Evolutionary conservation across 2,329 filamentous ascomycete genomes (phyloP), one percentile per base, ranked within the genome.

Genomic region (Piedraia hortae): DNA sequence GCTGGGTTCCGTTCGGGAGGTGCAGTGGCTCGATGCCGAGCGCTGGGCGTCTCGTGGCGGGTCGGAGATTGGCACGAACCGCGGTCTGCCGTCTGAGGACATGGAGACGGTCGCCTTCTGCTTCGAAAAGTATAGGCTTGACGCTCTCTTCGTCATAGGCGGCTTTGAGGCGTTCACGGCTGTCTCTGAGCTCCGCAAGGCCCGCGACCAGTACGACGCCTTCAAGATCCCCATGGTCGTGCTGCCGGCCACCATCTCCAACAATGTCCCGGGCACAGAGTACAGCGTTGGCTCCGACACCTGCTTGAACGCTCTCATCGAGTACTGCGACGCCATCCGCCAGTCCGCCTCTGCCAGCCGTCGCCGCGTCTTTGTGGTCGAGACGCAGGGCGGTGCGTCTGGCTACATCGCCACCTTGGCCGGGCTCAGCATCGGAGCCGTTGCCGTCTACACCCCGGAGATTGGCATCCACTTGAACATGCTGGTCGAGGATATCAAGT

Each of bases 111-210:
- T 85, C 12, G 80, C 82, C 15, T 62, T 65, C 35, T 68, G 82
- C 31, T 77, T 97, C 42, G 64, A 73, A 42, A 56, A 72, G 35
- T 85, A 88, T 54, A 63, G 72, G 31, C 80, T 97, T 33, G 78
- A 97, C 37, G 80, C 71, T 1, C 56, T 97, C 3, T 89, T 93
- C 46, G 60, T 43, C 7, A 62, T 93, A 21, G 85, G 85, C 37
- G 85, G 85, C 2, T 97, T 97, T 36, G 85, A 97, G 49, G 85
- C 80, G 1, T 97, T 88, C 54, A 88, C 85, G 26, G 70, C 85
- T 2, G 60, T 91, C 15, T 75, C 73, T 19, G 72, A 93, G 46
- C 58, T 97, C 28, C 69, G 80, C 34, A 64, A 74, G 50, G 78
- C 71, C 8, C 60, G 78, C 25, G 59, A 64, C 16, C 50, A 74